Conservation (phyloP, 306 rosid genomes). For the Quillaja saponaria region DNA sequence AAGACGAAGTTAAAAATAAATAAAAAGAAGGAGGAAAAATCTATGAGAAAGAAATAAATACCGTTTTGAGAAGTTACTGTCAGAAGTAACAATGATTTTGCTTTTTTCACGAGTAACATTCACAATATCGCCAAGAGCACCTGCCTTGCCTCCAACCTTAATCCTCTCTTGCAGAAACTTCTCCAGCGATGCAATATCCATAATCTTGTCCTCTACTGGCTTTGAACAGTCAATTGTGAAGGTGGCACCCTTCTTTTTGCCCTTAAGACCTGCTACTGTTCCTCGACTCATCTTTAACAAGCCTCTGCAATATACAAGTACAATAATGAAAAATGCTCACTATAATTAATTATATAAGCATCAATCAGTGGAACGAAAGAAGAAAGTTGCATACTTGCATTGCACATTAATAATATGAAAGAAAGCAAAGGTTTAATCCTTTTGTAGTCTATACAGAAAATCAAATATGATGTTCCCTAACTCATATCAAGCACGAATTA, state of each 20-base stretch:
- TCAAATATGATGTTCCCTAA: too few relatives aligned
- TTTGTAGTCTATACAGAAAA: too few relatives aligned
- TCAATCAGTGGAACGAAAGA: background rate
- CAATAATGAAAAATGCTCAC: background rate
- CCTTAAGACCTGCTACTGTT: conserved; percentile 43
- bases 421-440: too few relatives aligned
- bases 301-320: conserved; percentile 13
- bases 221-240: conserved; percentile 55
- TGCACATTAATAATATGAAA: too few relatives aligned
- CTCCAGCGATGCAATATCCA: conserved; percentile 62
- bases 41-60: conserved; percentile 14
- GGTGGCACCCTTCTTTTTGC: conserved; percentile 53
- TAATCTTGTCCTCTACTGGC: conserved; percentile 63
- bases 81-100: conserved; percentile 76
- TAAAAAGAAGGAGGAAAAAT: background rate
- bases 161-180: conserved; percentile 63
- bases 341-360: too few relatives aligned
- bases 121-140: conserved; percentile 83
- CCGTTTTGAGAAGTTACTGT: conserved; percentile 77
- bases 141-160: conserved; percentile 66
- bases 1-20: background rate
- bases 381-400: background rate
- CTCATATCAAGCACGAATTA: too few relatives aligned
- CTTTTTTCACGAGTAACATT: conserved; percentile 67
- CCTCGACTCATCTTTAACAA: conserved; percentile 50